Base-by-base conservation (phyloP, 225 moss, liverwort and hornwort genomes). In the Rhytidiadelphus loreus region DNA sequence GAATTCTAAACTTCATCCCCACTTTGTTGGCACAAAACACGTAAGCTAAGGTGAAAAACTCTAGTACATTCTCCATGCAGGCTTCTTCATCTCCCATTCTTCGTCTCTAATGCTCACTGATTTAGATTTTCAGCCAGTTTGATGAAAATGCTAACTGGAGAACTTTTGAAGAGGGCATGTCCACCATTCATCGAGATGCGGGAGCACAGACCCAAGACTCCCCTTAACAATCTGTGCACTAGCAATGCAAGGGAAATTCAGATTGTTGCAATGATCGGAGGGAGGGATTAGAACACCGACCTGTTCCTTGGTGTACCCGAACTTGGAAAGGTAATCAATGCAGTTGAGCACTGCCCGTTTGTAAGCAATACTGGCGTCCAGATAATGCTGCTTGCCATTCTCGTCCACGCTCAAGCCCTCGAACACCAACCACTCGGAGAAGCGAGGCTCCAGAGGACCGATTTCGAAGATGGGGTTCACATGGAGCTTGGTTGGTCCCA, bases 381-480 rank as follows among this genome's bases (percentile, higher is more conserved):
- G 93, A 76, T 95, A 97, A 83, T 97, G 97, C 84, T 97, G 96
- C 83, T 93, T 93, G 81, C 97, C 97, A 62, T 93, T 87, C 82
- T 97, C 97, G 80, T 97, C 97, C 69, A 97, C 96, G 76, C 97
- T 97, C 80, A 97, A 80, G 28, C 97, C 97, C 81, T 97, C 97
- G 77, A 97, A 97, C 41, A 97, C 97, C 81, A 97, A 87, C 96
- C 96, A 97, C 88, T 97, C 97, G 6, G 97, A 97, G 87, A 97
- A 97, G 30, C 96, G 90, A 9, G 97, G 97, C 91, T 97, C 97
- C 85, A 97, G 74, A 23, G 97, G 97, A 18, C 97, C 95, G 88
- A 97, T 97, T 86, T 97, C 97, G 81, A 97, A 97, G 73, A 97
- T 95, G 19, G 97, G 97, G 86, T 97, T 96, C 86, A 97, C 97